Percentiles rank a stretch among this genome's conserved stretches.
Evolutionary conservation across 2,329 filamentous ascomycete species (phyloP).

Genomic region (Pseudogymnoascus sp.): DNA sequence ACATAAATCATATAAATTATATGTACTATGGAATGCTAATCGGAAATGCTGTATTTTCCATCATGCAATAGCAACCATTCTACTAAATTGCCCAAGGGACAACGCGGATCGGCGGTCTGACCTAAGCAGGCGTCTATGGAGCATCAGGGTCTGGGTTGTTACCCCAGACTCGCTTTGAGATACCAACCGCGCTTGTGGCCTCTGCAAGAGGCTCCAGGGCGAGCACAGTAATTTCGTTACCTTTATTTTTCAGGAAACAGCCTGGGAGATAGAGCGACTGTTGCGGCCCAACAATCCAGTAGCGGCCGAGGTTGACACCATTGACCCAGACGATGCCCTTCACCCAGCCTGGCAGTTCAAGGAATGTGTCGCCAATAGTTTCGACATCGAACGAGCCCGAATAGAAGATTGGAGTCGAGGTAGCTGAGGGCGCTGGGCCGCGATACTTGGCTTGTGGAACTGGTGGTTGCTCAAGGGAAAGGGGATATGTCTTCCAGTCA

Average conservation of each 20-base stretch:
- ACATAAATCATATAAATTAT: too few relatives aligned
- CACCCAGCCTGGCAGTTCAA: slow-evolving; percentile 33
- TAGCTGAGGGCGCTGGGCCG: neutral
- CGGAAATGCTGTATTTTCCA: neutral
- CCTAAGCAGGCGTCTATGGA: neutral
- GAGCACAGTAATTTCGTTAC: slow-evolving; percentile 37
- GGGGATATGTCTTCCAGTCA: slow-evolving; percentile 35
- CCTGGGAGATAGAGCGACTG: slow-evolving; percentile 41
- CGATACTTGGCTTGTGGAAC: neutral
- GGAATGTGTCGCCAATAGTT: slow-evolving; percentile 30
- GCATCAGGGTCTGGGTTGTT: slow-evolving; percentile 28
- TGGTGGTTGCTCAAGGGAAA: slow-evolving; percentile 30
- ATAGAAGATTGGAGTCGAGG: slow-evolving; percentile 23
- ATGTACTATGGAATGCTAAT: neutral
- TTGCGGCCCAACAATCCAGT: slow-evolving; percentile 42
- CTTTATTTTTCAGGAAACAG: slow-evolving; percentile 28
- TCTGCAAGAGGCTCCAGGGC: slow-evolving; percentile 36
- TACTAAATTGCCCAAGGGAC: neutral
- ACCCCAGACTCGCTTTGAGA: slow-evolving; percentile 25
- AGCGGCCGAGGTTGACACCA: slow-evolving; percentile 38
- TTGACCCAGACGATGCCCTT: slow-evolving; percentile 43
- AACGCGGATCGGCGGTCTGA: neutral
- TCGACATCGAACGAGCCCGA: slow-evolving; percentile 27
- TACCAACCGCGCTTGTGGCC: slow-evolving; percentile 16
- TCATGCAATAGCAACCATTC: neutral